Evolutionary conservation across 257 asterid genomes (phyloP).

Genomic region (Solanum okadae): DNA sequence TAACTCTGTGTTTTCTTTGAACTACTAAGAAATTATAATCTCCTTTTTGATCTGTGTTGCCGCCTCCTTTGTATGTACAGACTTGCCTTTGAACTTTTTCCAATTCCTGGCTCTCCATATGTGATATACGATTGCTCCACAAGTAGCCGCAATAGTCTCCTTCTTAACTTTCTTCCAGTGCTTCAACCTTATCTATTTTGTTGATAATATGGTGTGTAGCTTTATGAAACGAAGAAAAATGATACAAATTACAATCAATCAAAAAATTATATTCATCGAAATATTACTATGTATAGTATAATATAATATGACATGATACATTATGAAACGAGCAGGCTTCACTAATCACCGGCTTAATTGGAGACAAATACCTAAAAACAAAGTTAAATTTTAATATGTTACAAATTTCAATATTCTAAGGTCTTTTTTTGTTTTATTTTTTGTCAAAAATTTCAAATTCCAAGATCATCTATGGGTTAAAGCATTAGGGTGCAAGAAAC

Average conservation of each 20-base stretch:
- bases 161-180: too few relatives aligned
- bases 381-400: background rate
- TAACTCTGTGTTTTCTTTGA: too few relatives aligned
- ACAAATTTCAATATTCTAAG: background rate
- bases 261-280: background rate
- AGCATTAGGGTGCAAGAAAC: slow-evolving; percentile 14
- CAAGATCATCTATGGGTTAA: slow-evolving; percentile 15
- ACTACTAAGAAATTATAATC: too few relatives aligned
- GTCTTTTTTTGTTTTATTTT: background rate
- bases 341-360: background rate
- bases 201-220: background rate
- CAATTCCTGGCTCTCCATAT: too few relatives aligned
- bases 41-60: too few relatives aligned
- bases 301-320: background rate
- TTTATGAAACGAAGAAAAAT: background rate
- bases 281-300: background rate
- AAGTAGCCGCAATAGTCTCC: too few relatives aligned
- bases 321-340: background rate
- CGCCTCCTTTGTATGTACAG: too few relatives aligned
- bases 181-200: too few relatives aligned
- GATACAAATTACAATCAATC: background rate
- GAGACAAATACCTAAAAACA: background rate
- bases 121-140: too few relatives aligned
- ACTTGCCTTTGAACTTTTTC: too few relatives aligned
- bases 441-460: background rate